A percentile compares a stretch with the other conserved stretches of the same genome.
Conservation (phyloP, 768 basidiomycete species). For the Tylopilus rubrobrunneus region DNA sequence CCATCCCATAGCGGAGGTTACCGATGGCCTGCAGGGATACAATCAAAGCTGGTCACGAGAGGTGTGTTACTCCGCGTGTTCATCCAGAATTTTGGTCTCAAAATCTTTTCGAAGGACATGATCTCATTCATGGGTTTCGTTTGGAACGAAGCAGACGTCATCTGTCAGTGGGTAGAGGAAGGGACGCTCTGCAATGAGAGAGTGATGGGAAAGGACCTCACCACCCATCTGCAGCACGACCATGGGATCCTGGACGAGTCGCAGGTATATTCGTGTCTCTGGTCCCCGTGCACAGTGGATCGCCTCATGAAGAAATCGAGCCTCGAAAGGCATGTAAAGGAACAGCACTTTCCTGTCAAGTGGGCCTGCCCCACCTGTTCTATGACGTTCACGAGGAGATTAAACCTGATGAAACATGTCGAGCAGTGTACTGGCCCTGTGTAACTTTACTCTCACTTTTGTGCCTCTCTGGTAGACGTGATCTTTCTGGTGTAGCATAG, state of each 20-base stretch:
- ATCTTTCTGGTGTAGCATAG: too few species aligned
- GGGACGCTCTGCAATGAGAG: not conserved
- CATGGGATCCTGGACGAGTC: not conserved
- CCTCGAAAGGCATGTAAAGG: conserved; percentile 3
- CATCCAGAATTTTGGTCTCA: not conserved
- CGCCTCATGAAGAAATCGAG: not conserved
- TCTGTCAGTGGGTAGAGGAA: conserved; percentile 1
- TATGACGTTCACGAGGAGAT: conserved; percentile 1
- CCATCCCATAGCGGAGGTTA: too few species aligned
- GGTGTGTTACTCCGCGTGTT: not conserved
- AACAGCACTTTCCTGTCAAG: not conserved
- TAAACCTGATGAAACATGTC: not conserved
- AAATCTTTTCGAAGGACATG: not conserved
- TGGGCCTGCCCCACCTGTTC: conserved; percentile 2
- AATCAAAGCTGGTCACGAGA: not conserved
- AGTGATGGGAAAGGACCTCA: conserved; percentile 1
- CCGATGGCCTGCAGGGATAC: not conserved
- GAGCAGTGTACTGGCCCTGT: not conserved
- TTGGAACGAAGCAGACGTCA: not conserved
- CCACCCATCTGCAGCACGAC: not conserved
- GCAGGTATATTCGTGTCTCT: not conserved
- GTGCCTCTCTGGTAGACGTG: too few species aligned
- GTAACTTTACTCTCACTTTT: too few species aligned
- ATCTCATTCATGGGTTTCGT: not conserved
- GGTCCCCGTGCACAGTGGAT: not conserved